phyloP scores from a whole-genome alignment of 805 yeast genomes.

The Yarrowia porcina region DNA sequence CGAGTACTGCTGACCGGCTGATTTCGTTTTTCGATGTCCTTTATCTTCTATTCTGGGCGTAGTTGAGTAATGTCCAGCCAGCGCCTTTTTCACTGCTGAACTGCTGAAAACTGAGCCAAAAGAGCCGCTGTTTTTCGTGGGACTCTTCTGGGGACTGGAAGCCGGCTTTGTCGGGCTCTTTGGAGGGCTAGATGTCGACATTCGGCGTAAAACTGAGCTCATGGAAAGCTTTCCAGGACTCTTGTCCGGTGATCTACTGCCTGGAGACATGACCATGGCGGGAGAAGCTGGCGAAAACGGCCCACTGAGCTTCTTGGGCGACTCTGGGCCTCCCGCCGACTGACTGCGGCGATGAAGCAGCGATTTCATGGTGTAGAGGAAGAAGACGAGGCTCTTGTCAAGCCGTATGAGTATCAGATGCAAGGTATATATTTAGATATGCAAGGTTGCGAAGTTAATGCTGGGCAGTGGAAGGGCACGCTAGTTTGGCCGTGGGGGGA shows the following conservation, averaged over 20 bases:
- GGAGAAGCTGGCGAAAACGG: neutral
- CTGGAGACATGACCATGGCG: neutral
- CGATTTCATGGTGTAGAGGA: neutral
- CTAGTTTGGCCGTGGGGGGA: neutral
- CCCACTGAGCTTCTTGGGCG: neutral
- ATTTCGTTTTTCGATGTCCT: neutral
- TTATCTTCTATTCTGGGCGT: neutral
- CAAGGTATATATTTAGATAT: conserved; percentile 12
- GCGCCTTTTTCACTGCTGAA: neutral
- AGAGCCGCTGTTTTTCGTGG: neutral
- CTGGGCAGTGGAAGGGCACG: neutral
- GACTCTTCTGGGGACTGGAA: neutral
- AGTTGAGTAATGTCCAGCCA: neutral
- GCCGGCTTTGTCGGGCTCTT: neutral
- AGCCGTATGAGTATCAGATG: neutral
- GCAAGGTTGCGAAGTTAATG: neutral
- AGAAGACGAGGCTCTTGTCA: neutral
- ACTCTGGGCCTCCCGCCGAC: conserved; percentile 1
- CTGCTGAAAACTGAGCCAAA: neutral
- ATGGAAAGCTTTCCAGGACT: neutral
- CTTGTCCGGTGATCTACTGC: conserved; percentile 4
- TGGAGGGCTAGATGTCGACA: neutral
- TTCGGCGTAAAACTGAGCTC: neutral
- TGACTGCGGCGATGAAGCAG: conserved; percentile 16
- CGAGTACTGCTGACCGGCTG: neutral